Base-by-base conservation (phyloP, 2,329 filamentous ascomycete species). In the Colletotrichum scovillei region DNA sequence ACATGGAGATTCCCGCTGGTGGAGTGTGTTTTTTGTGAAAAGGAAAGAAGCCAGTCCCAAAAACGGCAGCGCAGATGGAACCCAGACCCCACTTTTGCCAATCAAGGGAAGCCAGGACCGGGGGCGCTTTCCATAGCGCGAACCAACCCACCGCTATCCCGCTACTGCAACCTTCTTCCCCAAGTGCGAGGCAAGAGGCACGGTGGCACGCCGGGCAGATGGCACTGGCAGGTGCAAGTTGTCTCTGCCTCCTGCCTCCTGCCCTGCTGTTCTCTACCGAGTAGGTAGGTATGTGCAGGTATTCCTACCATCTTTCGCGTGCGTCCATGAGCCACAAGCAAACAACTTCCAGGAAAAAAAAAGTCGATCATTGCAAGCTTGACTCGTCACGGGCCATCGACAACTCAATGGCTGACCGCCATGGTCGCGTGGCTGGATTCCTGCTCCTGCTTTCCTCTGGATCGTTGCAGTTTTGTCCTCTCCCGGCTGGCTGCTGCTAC, bases 81-180 rank as follows among this genome's bases (percentile, higher is more conserved):
- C 38, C 5, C 3, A 35, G 2, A 2, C 12, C 60, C 22, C 46
- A 53, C 8, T 42, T 28, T 38, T 56, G 19, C 62, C 22, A 30
- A 42, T 38, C 14, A 16, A 65, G 24, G 63, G 52, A 24, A 12
- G 30, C 62, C 28, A 55, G 46, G 49, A 55, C 62, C 19, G 32
- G 57, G 22, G 52, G 22, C 12, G 16, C 12, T 58, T 52, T 19
- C 49, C 28, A 35, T 72, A 63, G 69, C 58, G 60, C 70, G 59
- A 69, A 73, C 70, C 60, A 56, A 24, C 46, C 70, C 70, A 73
- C 53, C 57, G 42, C 69, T 46, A 69, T 49, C 42, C 64, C 69
- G 65, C 69, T 73, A 73, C 71, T 73, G 67, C 71, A 73, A 71
- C 71, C 71, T 73, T 73, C 60, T 73, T 73, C 67, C 66, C 66